Evolutionary conservation across 495 filamentous ascomycete species (phyloP).

Genomic region (Aspergillus sclerotioniger): DNA sequence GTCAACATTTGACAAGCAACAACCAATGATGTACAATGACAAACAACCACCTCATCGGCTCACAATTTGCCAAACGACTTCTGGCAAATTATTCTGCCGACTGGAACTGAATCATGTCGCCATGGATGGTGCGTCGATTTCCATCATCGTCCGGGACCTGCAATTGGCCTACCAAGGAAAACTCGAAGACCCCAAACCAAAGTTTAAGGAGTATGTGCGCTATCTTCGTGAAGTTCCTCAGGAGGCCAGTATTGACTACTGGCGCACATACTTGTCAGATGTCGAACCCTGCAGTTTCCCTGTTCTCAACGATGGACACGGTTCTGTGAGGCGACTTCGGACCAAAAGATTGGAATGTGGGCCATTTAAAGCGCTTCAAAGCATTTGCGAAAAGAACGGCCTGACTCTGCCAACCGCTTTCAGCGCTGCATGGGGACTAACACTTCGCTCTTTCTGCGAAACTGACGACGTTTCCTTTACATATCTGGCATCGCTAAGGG

Average conservation of each 20-base stretch:
- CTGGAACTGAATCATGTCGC: constrained; percentile 58
- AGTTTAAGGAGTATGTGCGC: constrained; percentile 55
- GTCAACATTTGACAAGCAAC: constrained; percentile 31
- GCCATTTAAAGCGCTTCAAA: constrained; percentile 31
- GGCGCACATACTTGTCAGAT: constrained; percentile 49
- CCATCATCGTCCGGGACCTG: constrained; percentile 47
- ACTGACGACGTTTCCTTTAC: constrained; percentile 54
- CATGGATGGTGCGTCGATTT: constrained; percentile 51
- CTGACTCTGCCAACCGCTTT: constrained; percentile 53
- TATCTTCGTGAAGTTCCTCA: constrained; percentile 41
- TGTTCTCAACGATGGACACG: constrained; percentile 34
- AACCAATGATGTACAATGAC: constrained; percentile 35
- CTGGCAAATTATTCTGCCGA: constrained; percentile 44
- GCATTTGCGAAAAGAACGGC: constrained; percentile 44
- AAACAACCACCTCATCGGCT: constrained; percentile 48
- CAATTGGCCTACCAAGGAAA: constrained; percentile 47
- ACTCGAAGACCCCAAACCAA: constrained; percentile 35
- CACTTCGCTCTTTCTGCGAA: constrained; percentile 47
- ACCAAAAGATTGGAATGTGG: constrained; percentile 36
- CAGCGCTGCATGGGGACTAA: constrained; percentile 54
- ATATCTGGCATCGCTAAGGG: constrained; percentile 52
- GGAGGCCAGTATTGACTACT: constrained; percentile 48
- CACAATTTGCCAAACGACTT: constrained; percentile 43
- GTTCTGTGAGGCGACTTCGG: constrained; percentile 24
- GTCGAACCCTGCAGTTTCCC: constrained; percentile 55